Conservation (phyloP, 441 rosid species). For the Corymbia calophylla region DNA sequence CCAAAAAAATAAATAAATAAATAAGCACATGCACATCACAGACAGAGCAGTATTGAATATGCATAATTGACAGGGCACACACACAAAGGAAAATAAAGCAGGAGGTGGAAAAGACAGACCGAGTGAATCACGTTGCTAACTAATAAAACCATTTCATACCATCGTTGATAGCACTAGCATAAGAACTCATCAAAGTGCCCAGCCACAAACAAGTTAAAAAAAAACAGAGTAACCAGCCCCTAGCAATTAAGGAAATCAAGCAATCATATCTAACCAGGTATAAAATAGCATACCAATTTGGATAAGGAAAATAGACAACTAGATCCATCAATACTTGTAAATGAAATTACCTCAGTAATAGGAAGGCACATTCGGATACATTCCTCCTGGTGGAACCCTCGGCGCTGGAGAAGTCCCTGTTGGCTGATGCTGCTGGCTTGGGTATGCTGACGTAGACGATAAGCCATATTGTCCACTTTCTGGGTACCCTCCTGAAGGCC, state of each 20-base stretch:
- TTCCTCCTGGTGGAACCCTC: constrained; percentile 77
- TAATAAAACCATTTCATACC: neutral
- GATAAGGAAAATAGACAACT: neutral
- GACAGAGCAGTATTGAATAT: neutral
- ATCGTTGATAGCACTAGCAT: neutral
- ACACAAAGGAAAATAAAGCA: neutral
- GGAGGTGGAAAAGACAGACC: neutral
- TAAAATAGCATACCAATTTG: neutral
- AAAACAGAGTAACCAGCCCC: neutral
- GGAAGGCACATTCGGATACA: constrained; percentile 73
- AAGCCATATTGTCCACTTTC: constrained; percentile 58
- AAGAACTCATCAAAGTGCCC: neutral
- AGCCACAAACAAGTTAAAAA: neutral
- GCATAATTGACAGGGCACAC: neutral
- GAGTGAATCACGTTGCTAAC: neutral
- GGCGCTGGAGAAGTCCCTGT: constrained; percentile 52
- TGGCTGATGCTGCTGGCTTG: constrained; percentile 58
- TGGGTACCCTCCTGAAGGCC: constrained; percentile 67
- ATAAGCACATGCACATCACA: neutral
- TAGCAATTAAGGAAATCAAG: neutral
- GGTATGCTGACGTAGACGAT: constrained; percentile 36
- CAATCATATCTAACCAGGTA: neutral
- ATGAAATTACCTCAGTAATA: constrained; percentile 56
- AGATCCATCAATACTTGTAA: neutral
- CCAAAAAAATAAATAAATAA: neutral